Conservation (phyloP, 1,284 basidiomycete genomes). For the Heterobasidion occidentale region DNA sequence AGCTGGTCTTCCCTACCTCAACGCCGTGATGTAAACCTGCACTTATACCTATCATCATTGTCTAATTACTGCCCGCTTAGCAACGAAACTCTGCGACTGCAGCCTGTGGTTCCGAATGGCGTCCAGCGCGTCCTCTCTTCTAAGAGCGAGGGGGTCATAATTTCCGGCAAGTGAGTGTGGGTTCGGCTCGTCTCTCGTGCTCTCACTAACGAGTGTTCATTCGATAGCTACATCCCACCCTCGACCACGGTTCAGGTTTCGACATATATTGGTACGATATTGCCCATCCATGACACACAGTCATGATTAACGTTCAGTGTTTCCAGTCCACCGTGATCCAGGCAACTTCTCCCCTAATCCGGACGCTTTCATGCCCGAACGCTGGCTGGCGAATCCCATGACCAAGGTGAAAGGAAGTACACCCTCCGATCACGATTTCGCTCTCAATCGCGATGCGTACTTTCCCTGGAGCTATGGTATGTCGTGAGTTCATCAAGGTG, state of each 20-base stretch:
- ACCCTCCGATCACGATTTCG: slow-evolving; percentile 3
- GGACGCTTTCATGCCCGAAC: slow-evolving; percentile 22
- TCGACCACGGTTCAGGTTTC: background rate
- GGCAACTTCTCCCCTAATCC: slow-evolving; percentile 22
- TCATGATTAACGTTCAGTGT: background rate
- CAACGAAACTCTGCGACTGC: slow-evolving; percentile 42
- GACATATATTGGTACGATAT: slow-evolving; percentile 12
- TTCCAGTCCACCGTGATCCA: slow-evolving; percentile 20
- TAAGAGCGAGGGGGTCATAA: slow-evolving; percentile 11
- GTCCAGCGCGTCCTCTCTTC: slow-evolving; percentile 35
- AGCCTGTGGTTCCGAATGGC: slow-evolving; percentile 43
- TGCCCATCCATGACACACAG: background rate
- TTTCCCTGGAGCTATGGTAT: background rate
- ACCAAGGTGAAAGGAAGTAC: background rate
- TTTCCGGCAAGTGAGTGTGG: slow-evolving; percentile 19
- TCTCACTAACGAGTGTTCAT: background rate
- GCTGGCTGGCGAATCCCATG: slow-evolving; percentile 17
- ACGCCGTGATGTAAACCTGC: slow-evolving; percentile 10
- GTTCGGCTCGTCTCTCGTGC: background rate
- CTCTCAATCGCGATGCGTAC: background rate
- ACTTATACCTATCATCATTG: background rate
- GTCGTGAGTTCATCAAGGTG: background rate
- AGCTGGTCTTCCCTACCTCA: slow-evolving; percentile 24
- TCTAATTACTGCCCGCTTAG: background rate
- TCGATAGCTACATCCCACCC: background rate